phyloP scores from a whole-genome alignment of 108 stramenopile species.

The Fragilaria crotonensis region DNA sequence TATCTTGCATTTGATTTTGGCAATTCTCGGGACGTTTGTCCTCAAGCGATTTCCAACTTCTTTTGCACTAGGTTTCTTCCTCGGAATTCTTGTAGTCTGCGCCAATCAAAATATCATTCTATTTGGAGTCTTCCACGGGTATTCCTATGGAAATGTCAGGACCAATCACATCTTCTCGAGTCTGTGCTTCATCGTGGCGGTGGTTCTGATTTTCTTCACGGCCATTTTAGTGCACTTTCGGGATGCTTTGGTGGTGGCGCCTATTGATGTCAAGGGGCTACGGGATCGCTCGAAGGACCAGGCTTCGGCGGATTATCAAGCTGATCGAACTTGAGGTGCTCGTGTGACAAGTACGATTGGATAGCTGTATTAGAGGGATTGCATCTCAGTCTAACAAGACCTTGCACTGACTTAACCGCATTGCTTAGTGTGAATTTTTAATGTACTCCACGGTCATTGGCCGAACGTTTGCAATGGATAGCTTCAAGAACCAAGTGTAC shows the following conservation, averaged over 20 bases:
- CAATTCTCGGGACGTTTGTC: slow-evolving; percentile 75
- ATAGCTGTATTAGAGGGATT: too few species aligned
- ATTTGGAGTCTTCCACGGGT: slow-evolving; percentile 54
- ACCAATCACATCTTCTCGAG: slow-evolving; percentile 60
- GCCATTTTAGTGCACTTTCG: slow-evolving; percentile 66
- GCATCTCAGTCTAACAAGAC: too few species aligned
- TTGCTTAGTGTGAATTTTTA: too few species aligned
- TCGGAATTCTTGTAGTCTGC: slow-evolving; percentile 58
- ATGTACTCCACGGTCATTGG: too few species aligned
- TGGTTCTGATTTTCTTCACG: slow-evolving; percentile 49
- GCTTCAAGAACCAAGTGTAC: too few species aligned
- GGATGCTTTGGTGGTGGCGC: slow-evolving; percentile 48
- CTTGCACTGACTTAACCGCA: too few species aligned
- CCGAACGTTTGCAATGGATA: too few species aligned
- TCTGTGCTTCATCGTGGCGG: slow-evolving; percentile 50
- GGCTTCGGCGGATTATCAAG: too few species aligned
- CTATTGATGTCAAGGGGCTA: slow-evolving; percentile 31
- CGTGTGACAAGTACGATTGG: too few species aligned
- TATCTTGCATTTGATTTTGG: slow-evolving; percentile 52
- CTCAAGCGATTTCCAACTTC: slow-evolving; percentile 78
- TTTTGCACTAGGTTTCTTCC: slow-evolving; percentile 71
- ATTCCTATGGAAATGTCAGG: slow-evolving; percentile 39
- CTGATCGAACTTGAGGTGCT: too few species aligned
- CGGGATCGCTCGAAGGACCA: too few species aligned
- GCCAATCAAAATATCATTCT: slow-evolving; percentile 78